Percentiles rank a stretch among this genome's conserved stretches.
These are phyloP conservation scores for Starmerella gropengiesseri DNA, from an alignment of 805 yeast species.

Conservation along the genomic window DNA sequence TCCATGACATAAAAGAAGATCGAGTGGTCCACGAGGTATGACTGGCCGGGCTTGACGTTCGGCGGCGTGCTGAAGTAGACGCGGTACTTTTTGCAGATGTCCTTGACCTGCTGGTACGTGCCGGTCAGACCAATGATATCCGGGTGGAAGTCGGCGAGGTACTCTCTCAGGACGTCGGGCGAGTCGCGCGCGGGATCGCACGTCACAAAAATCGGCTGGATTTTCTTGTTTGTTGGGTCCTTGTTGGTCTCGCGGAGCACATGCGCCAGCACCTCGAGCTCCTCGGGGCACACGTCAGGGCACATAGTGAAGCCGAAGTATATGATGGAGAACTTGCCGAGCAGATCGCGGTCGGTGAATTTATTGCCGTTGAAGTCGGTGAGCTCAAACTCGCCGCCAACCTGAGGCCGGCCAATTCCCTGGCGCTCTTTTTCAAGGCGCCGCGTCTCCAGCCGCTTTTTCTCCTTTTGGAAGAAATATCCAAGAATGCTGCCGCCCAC, in stretches of 20 bases:
- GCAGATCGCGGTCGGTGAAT: slow-evolving; percentile 68
- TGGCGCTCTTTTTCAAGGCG: slow-evolving; percentile 75
- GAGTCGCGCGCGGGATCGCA: slow-evolving; percentile 95
- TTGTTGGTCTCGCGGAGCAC: slow-evolving; percentile 52
- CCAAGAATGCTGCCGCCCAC: slow-evolving; percentile 63
- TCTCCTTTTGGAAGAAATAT: slow-evolving; percentile 62
- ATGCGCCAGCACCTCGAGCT: slow-evolving; percentile 78
- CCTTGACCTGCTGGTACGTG: slow-evolving; percentile 70
- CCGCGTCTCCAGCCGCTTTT: slow-evolving; percentile 59
- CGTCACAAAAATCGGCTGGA: slow-evolving; percentile 85
- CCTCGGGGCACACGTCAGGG: slow-evolving; percentile 98
- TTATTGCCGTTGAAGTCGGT: slow-evolving; percentile 56
- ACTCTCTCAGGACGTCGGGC: slow-evolving; percentile 73
- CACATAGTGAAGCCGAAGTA: slow-evolving; percentile 97
- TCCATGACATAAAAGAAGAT: slow-evolving; percentile 96
- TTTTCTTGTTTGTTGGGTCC: slow-evolving; percentile 22
- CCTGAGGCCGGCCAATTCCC: slow-evolving; percentile 82
- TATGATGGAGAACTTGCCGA: slow-evolving; percentile 70
- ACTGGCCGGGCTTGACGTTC: slow-evolving; percentile 87
- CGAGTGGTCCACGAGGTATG: slow-evolving; percentile 92
- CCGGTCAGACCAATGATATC: slow-evolving; percentile 87
- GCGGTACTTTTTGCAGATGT: slow-evolving; percentile 76
- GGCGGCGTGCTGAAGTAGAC: slow-evolving; percentile 98
- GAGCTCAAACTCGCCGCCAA: slow-evolving; percentile 81
- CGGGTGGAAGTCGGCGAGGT: slow-evolving; percentile 81